Evolutionary conservation across 192 early-diverging fungal species (phyloP).

Genomic region (Entomortierella parvispora): DNA sequence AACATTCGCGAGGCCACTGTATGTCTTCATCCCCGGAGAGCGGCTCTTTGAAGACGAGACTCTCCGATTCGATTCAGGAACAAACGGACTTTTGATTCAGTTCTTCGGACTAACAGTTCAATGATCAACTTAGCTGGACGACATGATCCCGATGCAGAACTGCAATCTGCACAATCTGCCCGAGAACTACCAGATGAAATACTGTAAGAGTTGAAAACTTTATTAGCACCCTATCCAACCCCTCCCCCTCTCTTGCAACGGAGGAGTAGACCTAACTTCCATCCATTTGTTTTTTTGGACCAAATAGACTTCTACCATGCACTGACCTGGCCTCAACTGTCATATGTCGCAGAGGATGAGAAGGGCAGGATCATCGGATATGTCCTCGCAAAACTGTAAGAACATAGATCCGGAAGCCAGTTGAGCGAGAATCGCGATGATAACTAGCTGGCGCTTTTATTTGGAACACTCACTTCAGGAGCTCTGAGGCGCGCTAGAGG

Average conservation of each 20-base stretch:
- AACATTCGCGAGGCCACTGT: conserved; percentile 79
- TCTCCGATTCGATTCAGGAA: not conserved
- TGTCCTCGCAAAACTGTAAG: conserved; percentile 96
- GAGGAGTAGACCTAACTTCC: too few species aligned
- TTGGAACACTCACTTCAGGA: not conserved
- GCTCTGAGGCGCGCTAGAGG: too few species aligned
- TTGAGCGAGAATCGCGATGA: too few species aligned
- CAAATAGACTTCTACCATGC: conserved; percentile 79
- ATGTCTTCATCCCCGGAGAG: conserved; percentile 18
- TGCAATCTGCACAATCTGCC: conserved; percentile 98
- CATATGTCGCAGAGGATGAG: conserved; percentile 93
- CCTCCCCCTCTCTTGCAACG: too few species aligned
- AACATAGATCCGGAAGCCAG: too few species aligned
- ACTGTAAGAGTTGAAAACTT: conserved; percentile 70
- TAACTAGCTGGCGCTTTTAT: too few species aligned
- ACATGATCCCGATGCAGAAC: conserved; percentile 93
- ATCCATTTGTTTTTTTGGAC: not conserved
- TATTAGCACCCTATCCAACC: not conserved
- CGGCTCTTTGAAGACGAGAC: not conserved
- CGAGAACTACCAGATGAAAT: conserved; percentile 99
- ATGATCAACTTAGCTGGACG: conserved; percentile 86
- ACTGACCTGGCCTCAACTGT: conserved; percentile 90
- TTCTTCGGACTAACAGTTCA: too few species aligned
- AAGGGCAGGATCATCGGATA: conserved; percentile 96
- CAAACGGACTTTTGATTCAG: too few species aligned